Conservation (phyloP, 768 basidiomycete genomes). For the Termitomyces bulborhizus region DNA sequence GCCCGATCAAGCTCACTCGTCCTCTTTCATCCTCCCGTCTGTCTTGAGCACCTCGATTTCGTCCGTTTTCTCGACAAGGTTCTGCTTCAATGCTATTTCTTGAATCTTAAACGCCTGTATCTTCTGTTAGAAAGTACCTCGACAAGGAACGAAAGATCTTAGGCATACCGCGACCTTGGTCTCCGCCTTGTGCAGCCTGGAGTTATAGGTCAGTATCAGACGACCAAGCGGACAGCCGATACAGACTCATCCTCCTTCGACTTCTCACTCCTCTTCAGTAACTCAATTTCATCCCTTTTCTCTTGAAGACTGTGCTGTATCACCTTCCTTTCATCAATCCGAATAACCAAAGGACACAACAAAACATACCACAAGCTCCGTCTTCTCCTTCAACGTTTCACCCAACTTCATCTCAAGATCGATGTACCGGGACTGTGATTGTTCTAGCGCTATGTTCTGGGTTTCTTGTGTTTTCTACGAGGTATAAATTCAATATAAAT, state of each 20-base stretch:
- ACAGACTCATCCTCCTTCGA: neutral
- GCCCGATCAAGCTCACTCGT: neutral
- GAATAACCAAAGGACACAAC: too few species aligned
- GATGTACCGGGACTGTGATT: neutral
- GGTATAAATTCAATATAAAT: too few species aligned
- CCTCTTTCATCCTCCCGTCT: neutral
- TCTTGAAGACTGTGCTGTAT: conserved; percentile 22
- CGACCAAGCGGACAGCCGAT: neutral
- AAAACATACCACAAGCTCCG: neutral
- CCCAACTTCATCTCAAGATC: neutral
- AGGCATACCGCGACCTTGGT: neutral
- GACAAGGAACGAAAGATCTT: neutral
- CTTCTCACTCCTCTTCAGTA: neutral
- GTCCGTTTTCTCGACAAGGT: neutral
- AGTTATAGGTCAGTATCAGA: neutral
- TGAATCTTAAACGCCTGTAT: conserved; percentile 31
- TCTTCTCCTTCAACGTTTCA: neutral
- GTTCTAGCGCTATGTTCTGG: neutral
- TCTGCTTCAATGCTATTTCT: conserved; percentile 30
- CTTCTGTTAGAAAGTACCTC: neutral
- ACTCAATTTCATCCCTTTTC: neutral
- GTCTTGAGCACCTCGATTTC: neutral
- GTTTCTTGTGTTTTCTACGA: neutral
- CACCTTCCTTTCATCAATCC: conserved; percentile 22
- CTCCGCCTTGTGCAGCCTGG: neutral